Evolutionary conservation across 2,329 filamentous ascomycete species (phyloP), one percentile per base, ranked within the genome.

Genomic region (Phyllosticta ampelicida): DNA sequence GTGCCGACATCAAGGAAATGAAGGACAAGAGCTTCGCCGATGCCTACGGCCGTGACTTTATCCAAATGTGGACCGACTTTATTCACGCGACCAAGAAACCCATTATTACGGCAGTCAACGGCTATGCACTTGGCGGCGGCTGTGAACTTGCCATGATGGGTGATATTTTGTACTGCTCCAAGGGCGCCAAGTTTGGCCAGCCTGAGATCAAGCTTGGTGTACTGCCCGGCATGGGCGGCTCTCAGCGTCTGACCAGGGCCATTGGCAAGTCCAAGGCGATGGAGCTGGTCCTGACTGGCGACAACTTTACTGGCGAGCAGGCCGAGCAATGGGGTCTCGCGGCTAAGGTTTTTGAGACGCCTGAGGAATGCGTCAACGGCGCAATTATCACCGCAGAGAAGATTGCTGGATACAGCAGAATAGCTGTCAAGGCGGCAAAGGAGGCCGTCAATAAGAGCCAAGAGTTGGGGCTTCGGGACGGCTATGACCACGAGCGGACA

Each of bases 391-490:
- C 90, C 18, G 94, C 94, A 2, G 89, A 88, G 78, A 91, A 84
- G 55, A 96, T 99, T 75, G 91, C 94, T 0, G 77, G 87, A 0
- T 90, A 94, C 74, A 91, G 88, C 55, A 84, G 81, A 69, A 86
- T 99, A n/a, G 88, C 92, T 1, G 84, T 95, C 60, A 85, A 90
- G 75, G 94, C 88, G 10, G 86, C 83, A 59, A 99, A 99, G 80
- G 94, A 99, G 79, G 92, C 94, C n/a, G 92, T 99, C 58, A 96
- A 97, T 73, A 97, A 96, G 85, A 96, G 90, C 73, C 91, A 97
- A 78, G 94, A 99, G 66, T 75, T 96, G 65, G 80, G 86, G 3
- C 76, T 99, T 60, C 78, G 87, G 65, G 94, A 97, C 68, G 94
- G 94, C 13, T 87, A 99, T 1, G 94, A 99, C 76, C 97, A 85